phyloP scores from a whole-genome alignment of 2,329 filamentous ascomycete species.

The Neofusicoccum parvum region DNA sequence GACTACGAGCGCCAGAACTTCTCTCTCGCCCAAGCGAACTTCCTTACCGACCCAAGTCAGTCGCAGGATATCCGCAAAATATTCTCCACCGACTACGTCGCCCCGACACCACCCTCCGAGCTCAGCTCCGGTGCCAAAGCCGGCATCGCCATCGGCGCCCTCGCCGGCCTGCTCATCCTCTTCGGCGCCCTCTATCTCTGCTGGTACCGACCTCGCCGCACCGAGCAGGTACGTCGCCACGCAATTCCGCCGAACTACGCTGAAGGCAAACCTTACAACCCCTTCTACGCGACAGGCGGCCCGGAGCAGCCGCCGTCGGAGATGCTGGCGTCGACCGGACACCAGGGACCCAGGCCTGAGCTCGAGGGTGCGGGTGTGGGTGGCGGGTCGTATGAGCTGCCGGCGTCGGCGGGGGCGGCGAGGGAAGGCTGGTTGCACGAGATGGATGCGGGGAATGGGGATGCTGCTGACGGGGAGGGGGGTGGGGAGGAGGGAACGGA shows the following conservation, averaged over 20 bases:
- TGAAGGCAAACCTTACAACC: not conserved
- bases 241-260: not conserved
- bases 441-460: not conserved
- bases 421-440: not conserved
- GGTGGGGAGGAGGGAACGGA: not conserved
- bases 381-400: not conserved
- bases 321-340: not conserved
- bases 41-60: not conserved
- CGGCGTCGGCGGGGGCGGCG: not conserved
- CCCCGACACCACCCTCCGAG: too few relatives aligned
- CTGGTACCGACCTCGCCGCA: too few relatives aligned
- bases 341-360: not conserved
- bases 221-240: too few relatives aligned
- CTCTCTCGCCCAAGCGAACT: constrained; percentile 22
- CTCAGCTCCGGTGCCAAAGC: too few relatives aligned
- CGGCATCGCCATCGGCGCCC: too few relatives aligned
- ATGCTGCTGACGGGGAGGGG: not conserved
- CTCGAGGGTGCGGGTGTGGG: not conserved
- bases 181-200: too few relatives aligned
- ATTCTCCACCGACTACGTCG: constrained; percentile 25
- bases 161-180: too few relatives aligned
- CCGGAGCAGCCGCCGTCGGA: not conserved
- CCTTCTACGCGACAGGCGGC: not conserved
- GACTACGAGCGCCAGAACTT: constrained; percentile 40
- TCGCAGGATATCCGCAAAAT: not conserved